These are phyloP conservation scores for Ilyonectria destructans DNA, from an alignment of 2,329 filamentous ascomycete genomes.

Conservation along the genomic window DNA sequence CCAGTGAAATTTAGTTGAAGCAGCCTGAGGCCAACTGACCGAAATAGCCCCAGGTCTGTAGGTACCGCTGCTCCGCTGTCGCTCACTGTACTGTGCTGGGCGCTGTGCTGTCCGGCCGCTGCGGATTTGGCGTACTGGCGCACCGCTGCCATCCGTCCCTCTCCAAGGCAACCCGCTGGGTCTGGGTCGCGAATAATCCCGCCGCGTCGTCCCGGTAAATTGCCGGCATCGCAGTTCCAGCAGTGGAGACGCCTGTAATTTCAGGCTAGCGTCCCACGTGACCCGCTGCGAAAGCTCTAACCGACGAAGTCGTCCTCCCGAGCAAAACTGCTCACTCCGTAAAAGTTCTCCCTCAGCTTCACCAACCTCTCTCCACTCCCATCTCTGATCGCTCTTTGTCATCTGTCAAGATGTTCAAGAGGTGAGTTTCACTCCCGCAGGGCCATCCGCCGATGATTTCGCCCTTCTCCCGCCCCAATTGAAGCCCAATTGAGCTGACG, in stretches of 20 bases:
- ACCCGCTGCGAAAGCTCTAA: constrained; percentile 60
- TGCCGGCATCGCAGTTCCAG: constrained; percentile 50
- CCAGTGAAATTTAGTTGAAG: neutral
- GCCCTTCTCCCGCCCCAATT: constrained; percentile 58
- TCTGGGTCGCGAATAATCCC: constrained; percentile 49
- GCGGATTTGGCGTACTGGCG: constrained; percentile 10
- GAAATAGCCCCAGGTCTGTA: neutral
- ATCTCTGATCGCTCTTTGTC: constrained; percentile 76
- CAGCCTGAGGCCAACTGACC: constrained; percentile 8
- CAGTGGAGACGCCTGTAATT: constrained; percentile 45
- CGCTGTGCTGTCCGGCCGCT: constrained; percentile 9
- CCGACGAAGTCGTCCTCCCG: constrained; percentile 61
- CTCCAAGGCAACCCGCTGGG: constrained; percentile 35
- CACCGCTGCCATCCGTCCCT: neutral
- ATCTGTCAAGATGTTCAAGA: constrained; percentile 88
- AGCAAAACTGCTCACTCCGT: constrained; percentile 67
- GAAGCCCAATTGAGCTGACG: constrained; percentile 65
- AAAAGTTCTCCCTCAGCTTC: constrained; percentile 66
- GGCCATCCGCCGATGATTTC: constrained; percentile 47
- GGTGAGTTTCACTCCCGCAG: constrained; percentile 69
- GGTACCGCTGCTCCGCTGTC: constrained; percentile 17
- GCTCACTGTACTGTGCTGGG: constrained; percentile 6
- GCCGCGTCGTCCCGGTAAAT: constrained; percentile 50
- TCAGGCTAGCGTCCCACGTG: constrained; percentile 58
- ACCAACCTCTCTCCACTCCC: constrained; percentile 72